These are phyloP conservation scores for Sarcodon sp. DNA, from an alignment of 768 basidiomycete genomes.

Conservation along the genomic window DNA sequence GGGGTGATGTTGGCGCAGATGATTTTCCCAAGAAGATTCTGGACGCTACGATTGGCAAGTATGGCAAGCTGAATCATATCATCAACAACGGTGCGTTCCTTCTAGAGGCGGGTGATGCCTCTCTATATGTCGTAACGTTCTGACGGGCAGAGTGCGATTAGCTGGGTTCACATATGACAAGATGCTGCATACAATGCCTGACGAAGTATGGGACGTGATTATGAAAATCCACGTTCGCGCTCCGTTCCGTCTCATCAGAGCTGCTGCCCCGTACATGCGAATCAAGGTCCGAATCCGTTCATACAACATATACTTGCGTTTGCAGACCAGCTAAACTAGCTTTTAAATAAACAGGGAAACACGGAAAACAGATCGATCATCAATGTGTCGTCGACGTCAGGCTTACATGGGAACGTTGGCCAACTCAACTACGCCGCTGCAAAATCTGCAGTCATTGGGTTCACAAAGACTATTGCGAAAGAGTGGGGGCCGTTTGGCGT, in stretches of 20 bases:
- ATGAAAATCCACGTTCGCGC: conserved; percentile 78
- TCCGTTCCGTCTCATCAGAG: conserved; percentile 74
- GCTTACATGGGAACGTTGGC: conserved; percentile 79
- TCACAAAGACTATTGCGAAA: conserved; percentile 80
- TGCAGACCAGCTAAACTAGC: not conserved
- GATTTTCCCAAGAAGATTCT: conserved; percentile 75
- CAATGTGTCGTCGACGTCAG: conserved; percentile 75
- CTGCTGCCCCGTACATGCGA: conserved; percentile 78
- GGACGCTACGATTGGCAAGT: conserved; percentile 66
- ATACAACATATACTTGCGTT: not conserved
- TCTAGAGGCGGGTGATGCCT: not conserved
- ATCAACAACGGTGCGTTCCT: conserved; percentile 57
- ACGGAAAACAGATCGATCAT: conserved; percentile 63
- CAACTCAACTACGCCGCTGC: conserved; percentile 77
- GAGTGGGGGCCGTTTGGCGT: conserved; percentile 82
- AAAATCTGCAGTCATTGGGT: conserved; percentile 64
- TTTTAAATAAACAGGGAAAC: conserved; percentile 21
- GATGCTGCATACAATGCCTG: conserved; percentile 81
- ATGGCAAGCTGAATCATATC: conserved; percentile 79
- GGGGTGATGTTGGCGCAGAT: conserved; percentile 73
- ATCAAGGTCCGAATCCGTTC: conserved; percentile 34
- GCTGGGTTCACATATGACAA: conserved; percentile 76
- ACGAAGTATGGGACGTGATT: conserved; percentile 74
- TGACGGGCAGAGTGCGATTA: conserved; percentile 9
- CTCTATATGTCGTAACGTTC: not conserved